A percentile compares a stretch with the other conserved stretches of the same genome.
These are phyloP conservation scores for Dictyostelium brefeldianum DNA, from an alignment of 78 protist genomes.

Conservation along the genomic window DNA sequence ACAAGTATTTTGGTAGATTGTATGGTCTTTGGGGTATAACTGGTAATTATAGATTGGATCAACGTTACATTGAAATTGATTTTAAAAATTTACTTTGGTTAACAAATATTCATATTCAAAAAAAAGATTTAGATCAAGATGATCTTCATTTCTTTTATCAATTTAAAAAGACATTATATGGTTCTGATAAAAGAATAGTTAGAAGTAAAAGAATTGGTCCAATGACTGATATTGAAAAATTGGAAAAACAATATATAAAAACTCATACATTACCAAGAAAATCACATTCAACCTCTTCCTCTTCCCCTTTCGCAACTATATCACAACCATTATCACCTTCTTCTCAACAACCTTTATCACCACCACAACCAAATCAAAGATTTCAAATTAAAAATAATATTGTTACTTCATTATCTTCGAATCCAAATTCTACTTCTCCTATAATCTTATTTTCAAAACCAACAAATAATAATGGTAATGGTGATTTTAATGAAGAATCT, in stretches of 20 bases:
- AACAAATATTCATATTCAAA: conserved; percentile 8
- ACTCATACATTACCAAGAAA: too few relatives aligned
- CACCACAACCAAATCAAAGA: not conserved
- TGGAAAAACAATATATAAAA: too few relatives aligned
- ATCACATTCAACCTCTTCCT: too few relatives aligned
- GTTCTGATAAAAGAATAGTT: not conserved
- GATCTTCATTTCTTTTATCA: not conserved
- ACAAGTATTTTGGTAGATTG: conserved; percentile 1
- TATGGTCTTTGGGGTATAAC: conserved; percentile 2
- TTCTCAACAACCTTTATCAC: not conserved
- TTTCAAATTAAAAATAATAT: too few relatives aligned
- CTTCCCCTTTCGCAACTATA: too few relatives aligned
- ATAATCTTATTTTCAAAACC: not conserved
- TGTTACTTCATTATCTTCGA: too few relatives aligned
- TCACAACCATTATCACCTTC: too few relatives aligned
- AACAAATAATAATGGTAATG: not conserved
- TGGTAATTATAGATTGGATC: conserved; percentile 3
- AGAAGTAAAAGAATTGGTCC: not conserved
- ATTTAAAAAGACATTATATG: not conserved
- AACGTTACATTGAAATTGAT: not conserved
- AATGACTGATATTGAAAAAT: not conserved
- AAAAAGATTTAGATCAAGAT: not conserved
- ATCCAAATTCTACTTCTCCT: too few relatives aligned
- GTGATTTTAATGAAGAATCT: not conserved
- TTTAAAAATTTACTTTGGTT: conserved; percentile 5